Evolutionary conservation across 2,329 filamentous ascomycete genomes (phyloP), one percentile per base, ranked within the genome.

Genomic region (Monosporascus sp.): DNA sequence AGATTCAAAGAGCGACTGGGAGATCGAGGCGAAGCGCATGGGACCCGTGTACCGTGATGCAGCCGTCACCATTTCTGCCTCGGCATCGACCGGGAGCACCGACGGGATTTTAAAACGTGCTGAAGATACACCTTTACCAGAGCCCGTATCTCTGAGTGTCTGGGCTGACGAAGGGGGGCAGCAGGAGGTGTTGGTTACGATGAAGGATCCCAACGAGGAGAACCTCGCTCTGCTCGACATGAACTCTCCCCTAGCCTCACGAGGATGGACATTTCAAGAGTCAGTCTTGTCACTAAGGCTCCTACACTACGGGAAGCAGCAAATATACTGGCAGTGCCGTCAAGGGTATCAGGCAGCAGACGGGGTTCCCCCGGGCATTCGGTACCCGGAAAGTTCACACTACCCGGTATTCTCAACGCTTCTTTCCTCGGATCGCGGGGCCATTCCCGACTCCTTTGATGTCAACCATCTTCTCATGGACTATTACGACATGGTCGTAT

Each of bases 321-420:
- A 52, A 22, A 48, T 55, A 22, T 52, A 55, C 46, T 55, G 49
- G 53, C 48, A 45, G 20, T 55, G 53, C 31, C 45, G 3, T 14
- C 2, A 47, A 4, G 50, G 46, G 6, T 55, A 16, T 20, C 17
- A 55, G 41, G 22, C 24, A 24, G 40, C 27, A 5, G 53, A 52
- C 14, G 53, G 50, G 31, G 17, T 49, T 24, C 49, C 49, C 19
- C 37, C 17, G 17, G 37, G 22, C 22, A 16, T 35, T 14, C 7
- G 6, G 31, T 8, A 41, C n/a, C 31, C 19, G 4, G 31, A 35
- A 3, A 35, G 31, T 35, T 35, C 31, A 35, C 31, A 14, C 11
- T 35, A 35, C 9, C 31, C 31, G 1, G 31, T 35, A 14, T 35
- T 35, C 31, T 35, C 31, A 35, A 35, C 9, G 11, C 31, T 35